Percentiles rank a stretch among this genome's conserved stretches.
phyloP scores from a whole-genome alignment of 2,329 filamentous ascomycete species.

The Cercospora sesami region DNA sequence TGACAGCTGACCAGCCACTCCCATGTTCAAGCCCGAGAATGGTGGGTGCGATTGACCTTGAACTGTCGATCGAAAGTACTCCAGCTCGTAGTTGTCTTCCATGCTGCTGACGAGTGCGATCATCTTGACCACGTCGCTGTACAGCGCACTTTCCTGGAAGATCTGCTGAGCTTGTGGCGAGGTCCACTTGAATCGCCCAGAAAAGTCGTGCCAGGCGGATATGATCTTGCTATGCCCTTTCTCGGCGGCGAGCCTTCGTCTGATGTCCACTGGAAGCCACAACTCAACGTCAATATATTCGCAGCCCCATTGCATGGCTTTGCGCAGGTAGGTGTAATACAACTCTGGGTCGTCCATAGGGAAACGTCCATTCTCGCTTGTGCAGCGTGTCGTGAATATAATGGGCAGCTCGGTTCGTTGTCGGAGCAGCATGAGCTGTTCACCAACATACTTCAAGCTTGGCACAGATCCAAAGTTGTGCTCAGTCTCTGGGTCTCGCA shows the following conservation, averaged over 20 bases:
- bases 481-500: slow-evolving; percentile 68
- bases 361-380: slow-evolving; percentile 77
- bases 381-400: slow-evolving; percentile 83
- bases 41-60: slow-evolving; percentile 65
- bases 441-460: slow-evolving; percentile 78
- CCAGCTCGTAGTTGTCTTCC: slow-evolving; percentile 86
- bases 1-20: slow-evolving; percentile 79
- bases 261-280: slow-evolving; percentile 77
- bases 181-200: slow-evolving; percentile 79
- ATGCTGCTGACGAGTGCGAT: slow-evolving; percentile 78
- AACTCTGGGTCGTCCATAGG: slow-evolving; percentile 76
- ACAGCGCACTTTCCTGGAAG: slow-evolving; percentile 69
- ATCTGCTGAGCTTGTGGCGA: slow-evolving; percentile 69
- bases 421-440: slow-evolving; percentile 80
- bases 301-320: slow-evolving; percentile 83
- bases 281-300: slow-evolving; percentile 89
- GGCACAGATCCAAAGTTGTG: slow-evolving; percentile 66
- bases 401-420: slow-evolving; percentile 86
- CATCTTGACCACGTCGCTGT: slow-evolving; percentile 88
- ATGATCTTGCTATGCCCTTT: slow-evolving; percentile 81
- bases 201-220: slow-evolving; percentile 90
- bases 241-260: slow-evolving; percentile 64
- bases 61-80: slow-evolving; percentile 81
- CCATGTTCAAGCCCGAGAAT: slow-evolving; percentile 84
- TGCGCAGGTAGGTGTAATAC: slow-evolving; percentile 76